Evolutionary conservation across 768 basidiomycete species (phyloP), one percentile per base, ranked within the genome.

Genomic region (Phaffia australis): DNA sequence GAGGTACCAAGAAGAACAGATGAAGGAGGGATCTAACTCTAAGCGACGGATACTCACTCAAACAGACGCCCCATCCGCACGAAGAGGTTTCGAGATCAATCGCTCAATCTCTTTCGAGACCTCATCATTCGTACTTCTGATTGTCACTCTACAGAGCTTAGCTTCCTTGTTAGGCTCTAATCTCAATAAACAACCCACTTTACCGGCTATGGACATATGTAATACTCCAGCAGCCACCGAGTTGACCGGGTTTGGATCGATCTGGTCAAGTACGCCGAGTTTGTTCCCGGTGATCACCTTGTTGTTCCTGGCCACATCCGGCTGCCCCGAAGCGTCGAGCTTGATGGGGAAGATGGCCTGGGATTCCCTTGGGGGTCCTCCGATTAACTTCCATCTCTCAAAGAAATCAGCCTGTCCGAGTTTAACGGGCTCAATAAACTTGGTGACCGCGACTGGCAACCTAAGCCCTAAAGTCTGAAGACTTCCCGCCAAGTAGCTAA

Each of bases 311-410:
- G 79, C 80, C 14, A 86, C 71, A 74, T 98, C 88, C 52, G 97
- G 79, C 66, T 87, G 83, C 14, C 88, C 89, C 1, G 70, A 42
- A 19, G 78, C 78, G 54, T 83, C 84, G 27, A 95, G 78, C 42
- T 78, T 75, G 66, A 98, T 85, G 0, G 90, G 85, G 77, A 95
- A 95, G 63, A 99, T 81, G 56, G 78, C 76, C 75, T 99, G 95
- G 30, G 87, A 84, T 78, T 99, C 95, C 59, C 93, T 83, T 32
- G 95, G 95, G 16, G 90, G 81, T 0, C 95, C 95, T 8, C 95
- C 95, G 60, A 98, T 98, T 71, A 95, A 78, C 76, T 91, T 93
- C 95, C 95, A 99, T 60, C 95, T 81, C 76, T 97, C 93, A 77
- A 98, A 99, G 81, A 98, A 99, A 71, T 95, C 89, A 0, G 82